These are phyloP conservation scores for Cyclostephanos tholiformis DNA, from an alignment of 108 stramenopile species.

Conservation along the genomic window DNA sequence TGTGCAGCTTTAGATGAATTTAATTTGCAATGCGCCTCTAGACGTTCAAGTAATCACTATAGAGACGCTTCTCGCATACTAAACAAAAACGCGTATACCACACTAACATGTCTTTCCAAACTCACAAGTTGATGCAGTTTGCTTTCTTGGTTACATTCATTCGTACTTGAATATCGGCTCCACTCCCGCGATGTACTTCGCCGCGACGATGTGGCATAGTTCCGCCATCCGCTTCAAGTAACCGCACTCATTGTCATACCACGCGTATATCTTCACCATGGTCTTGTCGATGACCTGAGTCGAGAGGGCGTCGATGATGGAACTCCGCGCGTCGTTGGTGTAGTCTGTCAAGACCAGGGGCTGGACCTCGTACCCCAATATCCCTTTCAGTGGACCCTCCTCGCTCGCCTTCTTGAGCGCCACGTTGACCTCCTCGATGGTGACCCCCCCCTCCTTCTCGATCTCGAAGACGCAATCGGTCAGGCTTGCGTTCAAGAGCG, in stretches of 20 bases:
- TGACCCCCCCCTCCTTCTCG: slow-evolving; percentile 58
- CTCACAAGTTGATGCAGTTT: neutral
- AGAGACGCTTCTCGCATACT: too few species aligned
- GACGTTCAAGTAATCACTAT: too few species aligned
- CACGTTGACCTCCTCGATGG: slow-evolving; percentile 85
- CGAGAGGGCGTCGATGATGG: slow-evolving; percentile 85
- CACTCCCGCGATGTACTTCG: slow-evolving; percentile 68
- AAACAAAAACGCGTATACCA: neutral
- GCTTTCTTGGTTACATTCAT: slow-evolving; percentile 12
- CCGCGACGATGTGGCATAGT: slow-evolving; percentile 70
- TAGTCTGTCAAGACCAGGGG: slow-evolving; percentile 90
- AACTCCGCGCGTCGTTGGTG: slow-evolving; percentile 85
- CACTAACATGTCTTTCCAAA: too few species aligned
- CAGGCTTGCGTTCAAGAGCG: slow-evolving; percentile 86
- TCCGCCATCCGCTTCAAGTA: slow-evolving; percentile 95
- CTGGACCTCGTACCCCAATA: slow-evolving; percentile 40
- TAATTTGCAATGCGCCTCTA: too few species aligned
- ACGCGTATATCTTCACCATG: slow-evolving; percentile 92
- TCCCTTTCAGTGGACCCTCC: slow-evolving; percentile 61
- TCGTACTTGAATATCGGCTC: slow-evolving; percentile 72
- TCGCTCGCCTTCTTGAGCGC: slow-evolving; percentile 80
- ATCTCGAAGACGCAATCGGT: slow-evolving; percentile 92
- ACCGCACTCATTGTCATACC: slow-evolving; percentile 92
- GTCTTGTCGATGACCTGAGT: slow-evolving; percentile 96
- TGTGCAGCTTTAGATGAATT: neutral